Evolutionary conservation across 805 yeast species (phyloP).

Genomic region (Saccharomycopsis sp.): DNA sequence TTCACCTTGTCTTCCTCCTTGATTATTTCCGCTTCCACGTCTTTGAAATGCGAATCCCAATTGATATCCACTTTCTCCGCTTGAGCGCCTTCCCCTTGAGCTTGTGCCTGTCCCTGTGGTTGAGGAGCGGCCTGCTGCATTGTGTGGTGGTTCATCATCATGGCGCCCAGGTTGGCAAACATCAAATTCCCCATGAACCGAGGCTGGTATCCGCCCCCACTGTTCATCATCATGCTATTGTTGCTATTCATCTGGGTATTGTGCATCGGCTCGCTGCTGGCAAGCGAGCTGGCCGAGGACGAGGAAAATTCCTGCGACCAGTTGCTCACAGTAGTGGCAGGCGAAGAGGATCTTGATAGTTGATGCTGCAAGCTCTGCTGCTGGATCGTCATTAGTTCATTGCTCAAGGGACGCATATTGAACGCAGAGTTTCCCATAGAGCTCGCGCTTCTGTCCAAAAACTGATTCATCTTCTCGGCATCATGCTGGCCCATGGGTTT

Average conservation of each 20-base stretch:
- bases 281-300: slow-evolving; percentile 10
- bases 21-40: slow-evolving; percentile 26
- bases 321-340: neutral
- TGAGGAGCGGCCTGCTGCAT: slow-evolving; percentile 18
- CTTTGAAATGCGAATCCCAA: slow-evolving; percentile 38
- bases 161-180: slow-evolving; percentile 8
- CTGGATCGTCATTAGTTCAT: slow-evolving; percentile 5
- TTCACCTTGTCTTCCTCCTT: slow-evolving; percentile 18
- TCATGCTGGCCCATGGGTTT: slow-evolving; percentile 27
- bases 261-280: neutral
- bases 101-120: slow-evolving; percentile 22
- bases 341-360: neutral
- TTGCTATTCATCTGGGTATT: neutral
- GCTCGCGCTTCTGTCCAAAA: slow-evolving; percentile 58
- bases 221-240: neutral
- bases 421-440: slow-evolving; percentile 54
- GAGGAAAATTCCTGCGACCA: slow-evolving; percentile 22
- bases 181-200: slow-evolving; percentile 15
- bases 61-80: too few species aligned
- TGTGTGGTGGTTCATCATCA: slow-evolving; percentile 1
- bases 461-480: slow-evolving; percentile 26
- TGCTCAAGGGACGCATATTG: slow-evolving; percentile 10
- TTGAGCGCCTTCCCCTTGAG: slow-evolving; percentile 31
- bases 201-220: slow-evolving; percentile 14
- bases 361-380: neutral